These are phyloP conservation scores for Schizopora paradoxa DNA, from an alignment of 1,284 basidiomycete genomes.

Conservation along the genomic window DNA sequence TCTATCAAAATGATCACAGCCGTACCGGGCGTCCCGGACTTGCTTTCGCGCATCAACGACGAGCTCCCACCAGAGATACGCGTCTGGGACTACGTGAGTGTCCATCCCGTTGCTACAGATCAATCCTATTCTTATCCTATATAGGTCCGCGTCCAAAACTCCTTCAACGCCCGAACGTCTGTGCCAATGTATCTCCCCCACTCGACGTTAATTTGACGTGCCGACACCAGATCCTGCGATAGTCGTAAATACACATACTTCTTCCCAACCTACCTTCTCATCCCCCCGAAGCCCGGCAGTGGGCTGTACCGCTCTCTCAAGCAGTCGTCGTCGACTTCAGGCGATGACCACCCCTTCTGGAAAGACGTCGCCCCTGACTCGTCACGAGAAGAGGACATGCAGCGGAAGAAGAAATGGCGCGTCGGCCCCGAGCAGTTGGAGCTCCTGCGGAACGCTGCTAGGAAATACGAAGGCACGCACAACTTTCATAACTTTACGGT, in stretches of 20 bases:
- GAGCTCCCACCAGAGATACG: conserved; percentile 87
- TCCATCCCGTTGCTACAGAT: neutral
- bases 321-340: conserved; percentile 6
- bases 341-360: conserved; percentile 47
- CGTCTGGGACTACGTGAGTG: conserved; percentile 82
- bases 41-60: conserved; percentile 78
- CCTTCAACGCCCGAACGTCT: conserved; percentile 86
- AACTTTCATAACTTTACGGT: conserved; percentile 99
- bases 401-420: conserved; percentile 66
- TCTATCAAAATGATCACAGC: conserved; percentile 85
- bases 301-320: conserved; percentile 50
- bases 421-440: conserved; percentile 50
- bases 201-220: conserved; percentile 15
- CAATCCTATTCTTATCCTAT: neutral
- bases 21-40: conserved; percentile 65
- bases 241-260: conserved; percentile 97
- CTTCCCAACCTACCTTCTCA: conserved; percentile 89
- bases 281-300: conserved; percentile 83
- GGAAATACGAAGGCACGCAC: conserved; percentile 75
- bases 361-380: conserved; percentile 31
- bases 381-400: conserved; percentile 48
- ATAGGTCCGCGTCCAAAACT: conserved; percentile 80
- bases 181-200: conserved; percentile 27
- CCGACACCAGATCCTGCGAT: conserved; percentile 67
- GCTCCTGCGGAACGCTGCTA: conserved; percentile 50